phyloP scores from a whole-genome alignment of 805 yeast species.

The Scheffersomyces stipitis region DNA sequence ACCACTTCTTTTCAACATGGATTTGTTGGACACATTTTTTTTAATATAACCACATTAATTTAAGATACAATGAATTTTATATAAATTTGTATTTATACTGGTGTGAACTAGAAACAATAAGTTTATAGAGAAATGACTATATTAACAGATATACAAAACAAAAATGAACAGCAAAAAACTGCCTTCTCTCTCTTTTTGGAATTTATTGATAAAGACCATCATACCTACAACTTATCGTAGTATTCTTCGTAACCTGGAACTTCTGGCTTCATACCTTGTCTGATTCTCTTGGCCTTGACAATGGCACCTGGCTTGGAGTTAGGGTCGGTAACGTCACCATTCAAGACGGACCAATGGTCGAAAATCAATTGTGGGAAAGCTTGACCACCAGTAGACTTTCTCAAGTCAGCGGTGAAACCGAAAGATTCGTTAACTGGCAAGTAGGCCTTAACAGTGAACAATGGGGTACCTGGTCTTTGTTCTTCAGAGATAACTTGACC shows the following conservation, averaged over 20 bases:
- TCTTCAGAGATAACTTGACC: slow-evolving; percentile 99
- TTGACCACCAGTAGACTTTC: slow-evolving; percentile 99
- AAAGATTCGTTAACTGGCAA: slow-evolving; percentile 99
- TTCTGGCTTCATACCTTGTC: slow-evolving; percentile 94
- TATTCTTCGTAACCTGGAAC: slow-evolving; percentile 99
- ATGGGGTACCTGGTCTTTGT: slow-evolving; percentile 99
- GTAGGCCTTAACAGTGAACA: slow-evolving; percentile 99
- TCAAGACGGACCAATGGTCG: slow-evolving; percentile 95
- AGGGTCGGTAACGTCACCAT: slow-evolving; percentile 92
- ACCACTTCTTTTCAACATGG: no score
- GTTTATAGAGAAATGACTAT: not conserved
- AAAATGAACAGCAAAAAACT: not conserved
- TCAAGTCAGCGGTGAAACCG: slow-evolving; percentile 99
- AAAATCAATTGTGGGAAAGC: slow-evolving; percentile 99
- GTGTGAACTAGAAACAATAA: slow-evolving; percentile 6
- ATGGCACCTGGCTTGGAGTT: slow-evolving; percentile 62
- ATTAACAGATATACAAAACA: not conserved
- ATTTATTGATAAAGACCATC: not conserved
- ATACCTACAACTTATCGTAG: slow-evolving; percentile 80
- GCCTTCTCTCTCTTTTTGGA: not conserved
- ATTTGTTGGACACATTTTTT: no score
- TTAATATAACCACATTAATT: no score
- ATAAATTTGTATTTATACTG: slow-evolving; percentile 11
- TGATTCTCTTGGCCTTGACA: slow-evolving; percentile 71
- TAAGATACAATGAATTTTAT: no score